A percentile compares a stretch with the other conserved stretches of the same genome.
These are phyloP conservation scores for Xylaria sp. DNA, from an alignment of 2,329 filamentous ascomycete species.

Conservation along the genomic window DNA sequence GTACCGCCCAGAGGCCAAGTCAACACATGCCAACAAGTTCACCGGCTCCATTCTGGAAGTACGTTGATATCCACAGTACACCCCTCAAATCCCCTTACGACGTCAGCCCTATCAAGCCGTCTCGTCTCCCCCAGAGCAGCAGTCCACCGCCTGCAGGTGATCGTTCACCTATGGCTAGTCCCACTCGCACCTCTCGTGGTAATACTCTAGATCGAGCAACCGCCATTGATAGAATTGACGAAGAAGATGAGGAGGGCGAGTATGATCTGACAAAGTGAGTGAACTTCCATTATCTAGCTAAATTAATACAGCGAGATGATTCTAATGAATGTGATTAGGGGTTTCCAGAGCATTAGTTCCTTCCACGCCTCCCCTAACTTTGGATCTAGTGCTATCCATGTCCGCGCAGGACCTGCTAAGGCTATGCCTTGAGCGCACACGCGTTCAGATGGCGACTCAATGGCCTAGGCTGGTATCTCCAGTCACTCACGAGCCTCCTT, in stretches of 20 bases:
- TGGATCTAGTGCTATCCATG: constrained; percentile 13
- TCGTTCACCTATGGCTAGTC: constrained; percentile 47
- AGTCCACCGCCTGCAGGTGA: constrained; percentile 50
- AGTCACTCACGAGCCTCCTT: background rate
- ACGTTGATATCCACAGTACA: constrained; percentile 69
- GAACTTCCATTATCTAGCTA: background rate
- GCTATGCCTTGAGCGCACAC: background rate
- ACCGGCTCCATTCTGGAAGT: constrained; percentile 85
- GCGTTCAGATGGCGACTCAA: too few relatives aligned
- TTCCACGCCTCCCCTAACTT: constrained; percentile 45
- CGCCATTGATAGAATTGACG: constrained; percentile 22
- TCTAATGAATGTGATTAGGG: constrained; percentile 39
- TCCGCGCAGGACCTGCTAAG: constrained; percentile 6
- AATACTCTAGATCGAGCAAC: constrained; percentile 27
- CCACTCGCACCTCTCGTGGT: constrained; percentile 37
- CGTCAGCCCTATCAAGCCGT: constrained; percentile 52
- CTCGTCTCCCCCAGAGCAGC: constrained; percentile 47
- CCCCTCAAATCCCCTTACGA: constrained; percentile 57
- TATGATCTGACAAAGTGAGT: constrained; percentile 56
- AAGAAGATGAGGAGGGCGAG: constrained; percentile 43
- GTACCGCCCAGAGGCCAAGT: constrained; percentile 73
- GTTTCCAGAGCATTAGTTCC: constrained; percentile 60
- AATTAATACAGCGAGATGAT: background rate
- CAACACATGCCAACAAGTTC: constrained; percentile 83
- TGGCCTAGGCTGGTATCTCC: background rate